These are phyloP conservation scores for Oropetium thomaeum DNA, from an alignment of 176 grass and related monocot species.

Conservation along the genomic window DNA sequence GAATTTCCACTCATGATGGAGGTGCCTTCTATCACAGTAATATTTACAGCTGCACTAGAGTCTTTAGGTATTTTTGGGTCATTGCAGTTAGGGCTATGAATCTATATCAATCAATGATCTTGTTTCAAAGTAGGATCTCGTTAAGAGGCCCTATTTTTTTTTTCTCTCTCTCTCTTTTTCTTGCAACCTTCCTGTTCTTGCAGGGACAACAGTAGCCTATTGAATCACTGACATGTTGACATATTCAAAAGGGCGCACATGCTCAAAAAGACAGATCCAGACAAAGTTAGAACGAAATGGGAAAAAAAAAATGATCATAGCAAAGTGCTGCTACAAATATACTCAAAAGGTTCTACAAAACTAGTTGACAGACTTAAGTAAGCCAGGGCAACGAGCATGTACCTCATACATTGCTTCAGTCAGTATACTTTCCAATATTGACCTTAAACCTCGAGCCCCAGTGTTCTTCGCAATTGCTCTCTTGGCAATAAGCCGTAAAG, in stretches of 20 bases:
- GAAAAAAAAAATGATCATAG: slow-evolving; percentile 11
- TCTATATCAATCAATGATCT: background rate
- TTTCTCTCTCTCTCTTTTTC: too few species aligned
- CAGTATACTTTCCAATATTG: slow-evolving; percentile 64
- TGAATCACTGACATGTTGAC: background rate
- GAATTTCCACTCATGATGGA: background rate
- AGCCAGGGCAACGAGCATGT: background rate
- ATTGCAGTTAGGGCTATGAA: background rate
- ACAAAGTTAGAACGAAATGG: slow-evolving; percentile 10
- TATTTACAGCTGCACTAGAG: too few species aligned
- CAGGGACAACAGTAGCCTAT: background rate
- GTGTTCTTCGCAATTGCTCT: slow-evolving; percentile 64
- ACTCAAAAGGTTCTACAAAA: background rate
- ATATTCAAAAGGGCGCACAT: background rate
- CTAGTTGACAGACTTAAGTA: background rate
- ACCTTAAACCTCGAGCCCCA: slow-evolving; percentile 64
- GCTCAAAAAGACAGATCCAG: background rate
- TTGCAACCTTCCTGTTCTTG: background rate
- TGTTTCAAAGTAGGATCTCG: background rate
- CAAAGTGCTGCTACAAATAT: background rate
- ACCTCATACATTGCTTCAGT: slow-evolving; percentile 83
- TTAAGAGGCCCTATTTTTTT: background rate
- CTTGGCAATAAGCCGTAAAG: slow-evolving; percentile 63
- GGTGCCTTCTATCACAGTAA: too few species aligned
- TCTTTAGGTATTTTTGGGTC: background rate